Percentiles rank a stretch among this genome's conserved stretches.
Evolutionary conservation across 164 flowering plant species (phyloP).

Genomic region (Magnolia kwangsiensis): DNA sequence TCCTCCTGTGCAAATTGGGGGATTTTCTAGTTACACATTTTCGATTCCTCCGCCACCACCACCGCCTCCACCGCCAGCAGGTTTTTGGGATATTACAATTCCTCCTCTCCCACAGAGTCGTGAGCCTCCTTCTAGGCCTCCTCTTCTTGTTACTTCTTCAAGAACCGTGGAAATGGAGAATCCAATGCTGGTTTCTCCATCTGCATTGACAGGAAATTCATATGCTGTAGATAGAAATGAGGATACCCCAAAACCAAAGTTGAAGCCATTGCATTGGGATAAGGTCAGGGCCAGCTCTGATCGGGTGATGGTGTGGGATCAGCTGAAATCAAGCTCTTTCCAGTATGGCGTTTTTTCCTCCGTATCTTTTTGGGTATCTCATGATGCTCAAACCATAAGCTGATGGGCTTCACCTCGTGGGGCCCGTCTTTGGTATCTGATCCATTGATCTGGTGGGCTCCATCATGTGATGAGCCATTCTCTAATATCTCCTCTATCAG

Average conservation of each 20-base stretch:
- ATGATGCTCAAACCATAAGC: no score
- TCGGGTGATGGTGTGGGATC: slow-evolving; percentile 99
- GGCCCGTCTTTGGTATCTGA: no score
- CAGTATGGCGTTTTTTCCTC: slow-evolving; percentile 42
- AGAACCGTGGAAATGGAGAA: slow-evolving; percentile 41
- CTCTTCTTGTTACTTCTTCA: slow-evolving; percentile 39
- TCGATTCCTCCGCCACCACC: slow-evolving; percentile 29
- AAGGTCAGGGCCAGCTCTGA: slow-evolving; percentile 95
- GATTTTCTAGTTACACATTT: neutral
- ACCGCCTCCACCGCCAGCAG: slow-evolving; percentile 26
- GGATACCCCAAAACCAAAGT: slow-evolving; percentile 59
- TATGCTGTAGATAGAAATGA: slow-evolving; percentile 31
- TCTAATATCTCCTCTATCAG: no score
- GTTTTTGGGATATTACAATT: slow-evolving; percentile 31
- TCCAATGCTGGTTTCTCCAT: slow-evolving; percentile 34
- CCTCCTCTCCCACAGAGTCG: slow-evolving; percentile 19
- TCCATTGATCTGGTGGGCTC: no score
- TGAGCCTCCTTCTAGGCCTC: slow-evolving; percentile 36
- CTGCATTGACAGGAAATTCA: slow-evolving; percentile 28
- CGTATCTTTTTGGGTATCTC: neutral
- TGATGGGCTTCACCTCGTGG: no score
- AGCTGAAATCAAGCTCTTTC: slow-evolving; percentile 86
- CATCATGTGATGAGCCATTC: no score
- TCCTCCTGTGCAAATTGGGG: slow-evolving; percentile 1
- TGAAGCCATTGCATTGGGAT: slow-evolving; percentile 97